These are phyloP conservation scores for Plasmodium gonderi DNA, from an alignment of 169 alveolate genomes.

Conservation along the genomic window DNA sequence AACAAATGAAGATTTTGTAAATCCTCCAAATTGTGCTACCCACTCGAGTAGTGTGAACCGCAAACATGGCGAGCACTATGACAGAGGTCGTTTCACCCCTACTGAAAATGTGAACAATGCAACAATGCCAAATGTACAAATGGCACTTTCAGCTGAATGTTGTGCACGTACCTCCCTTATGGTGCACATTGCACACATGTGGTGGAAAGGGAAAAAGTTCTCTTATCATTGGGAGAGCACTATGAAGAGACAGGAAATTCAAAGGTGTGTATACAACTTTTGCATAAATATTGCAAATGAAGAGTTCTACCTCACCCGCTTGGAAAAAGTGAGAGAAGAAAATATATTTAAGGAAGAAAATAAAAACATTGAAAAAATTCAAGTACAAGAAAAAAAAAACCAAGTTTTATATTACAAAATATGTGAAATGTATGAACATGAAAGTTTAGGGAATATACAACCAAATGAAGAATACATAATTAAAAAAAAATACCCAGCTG, in stretches of 20 bases:
- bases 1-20: too few relatives aligned
- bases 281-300: constrained; percentile 32
- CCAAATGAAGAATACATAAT: background rate
- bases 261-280: background rate
- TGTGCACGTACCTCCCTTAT: too few relatives aligned
- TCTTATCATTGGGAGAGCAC: background rate
- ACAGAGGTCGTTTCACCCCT: too few relatives aligned
- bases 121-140: too few relatives aligned
- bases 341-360: constrained; percentile 5
- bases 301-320: constrained; percentile 10
- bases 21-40: too few relatives aligned
- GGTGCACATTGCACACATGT: background rate
- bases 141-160: too few relatives aligned
- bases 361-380: background rate
- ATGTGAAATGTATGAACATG: background rate
- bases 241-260: constrained; percentile 8
- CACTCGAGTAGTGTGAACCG: too few relatives aligned
- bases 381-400: background rate
- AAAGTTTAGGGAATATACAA: background rate
- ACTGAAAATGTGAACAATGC: background rate
- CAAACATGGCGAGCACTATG: too few relatives aligned
- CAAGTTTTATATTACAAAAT: background rate
- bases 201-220: background rate
- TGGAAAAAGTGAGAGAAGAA: constrained; percentile 10
- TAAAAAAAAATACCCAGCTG: background rate